phyloP scores from a whole-genome alignment of 2,329 filamentous ascomycete species.

The Trichoderma lentiforme region DNA sequence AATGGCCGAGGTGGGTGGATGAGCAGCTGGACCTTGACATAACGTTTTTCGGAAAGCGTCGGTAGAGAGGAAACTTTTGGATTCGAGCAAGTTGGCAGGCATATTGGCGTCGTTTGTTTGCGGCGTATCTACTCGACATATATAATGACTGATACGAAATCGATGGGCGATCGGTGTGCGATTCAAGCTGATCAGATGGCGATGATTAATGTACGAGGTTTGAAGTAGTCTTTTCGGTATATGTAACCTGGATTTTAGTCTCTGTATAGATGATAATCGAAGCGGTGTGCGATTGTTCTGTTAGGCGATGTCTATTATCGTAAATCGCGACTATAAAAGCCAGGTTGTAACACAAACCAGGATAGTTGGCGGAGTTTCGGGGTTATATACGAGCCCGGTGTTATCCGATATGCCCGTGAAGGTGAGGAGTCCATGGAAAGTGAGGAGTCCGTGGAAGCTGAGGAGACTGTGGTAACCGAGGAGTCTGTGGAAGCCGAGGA shows the following conservation, averaged over 20 bases:
- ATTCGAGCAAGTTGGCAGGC: background rate
- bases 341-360: background rate
- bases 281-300: background rate
- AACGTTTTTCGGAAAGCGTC: slow-evolving; percentile 42
- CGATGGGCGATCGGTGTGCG: background rate
- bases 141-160: background rate
- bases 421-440: too few species aligned
- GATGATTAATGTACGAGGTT: background rate
- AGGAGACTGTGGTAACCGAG: background rate
- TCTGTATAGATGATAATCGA: background rate
- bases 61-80: background rate
- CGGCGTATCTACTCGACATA: background rate
- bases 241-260: background rate
- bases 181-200: background rate
- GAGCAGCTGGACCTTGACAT: slow-evolving; percentile 45
- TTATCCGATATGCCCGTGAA: background rate
- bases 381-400: background rate
- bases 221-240: background rate
- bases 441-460: too few species aligned
- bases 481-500: background rate
- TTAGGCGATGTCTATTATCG: background rate
- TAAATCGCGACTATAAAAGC: background rate
- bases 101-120: background rate
- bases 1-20: slow-evolving; percentile 55
- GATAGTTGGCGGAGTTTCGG: background rate